These are phyloP conservation scores for Globisporangium abappressorium DNA, from an alignment of 352 stramenopile genomes.

Conservation along the genomic window DNA sequence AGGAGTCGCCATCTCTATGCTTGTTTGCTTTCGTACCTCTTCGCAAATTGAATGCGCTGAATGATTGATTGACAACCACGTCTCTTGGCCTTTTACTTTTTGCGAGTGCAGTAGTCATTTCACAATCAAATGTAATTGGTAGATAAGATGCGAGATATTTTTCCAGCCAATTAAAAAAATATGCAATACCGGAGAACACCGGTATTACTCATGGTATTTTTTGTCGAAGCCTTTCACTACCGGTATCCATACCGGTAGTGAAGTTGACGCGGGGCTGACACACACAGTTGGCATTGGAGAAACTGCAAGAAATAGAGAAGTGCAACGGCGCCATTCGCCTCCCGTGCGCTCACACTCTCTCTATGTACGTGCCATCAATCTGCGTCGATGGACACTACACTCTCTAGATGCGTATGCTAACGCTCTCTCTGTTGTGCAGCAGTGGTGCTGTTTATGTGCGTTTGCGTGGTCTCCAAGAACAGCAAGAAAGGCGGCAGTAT, in stretches of 20 bases:
- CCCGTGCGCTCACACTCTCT: neutral
- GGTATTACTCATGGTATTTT: neutral
- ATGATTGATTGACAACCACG: constrained; percentile 9
- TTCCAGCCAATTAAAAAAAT: neutral
- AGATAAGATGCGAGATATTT: neutral
- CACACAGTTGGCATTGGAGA: neutral
- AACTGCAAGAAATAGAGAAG: constrained; percentile 8
- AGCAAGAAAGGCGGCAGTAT: neutral
- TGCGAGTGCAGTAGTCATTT: neutral
- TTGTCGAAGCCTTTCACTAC: constrained; percentile 1
- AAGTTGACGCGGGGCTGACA: neutral
- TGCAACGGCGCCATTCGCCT: neutral
- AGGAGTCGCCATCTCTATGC: neutral
- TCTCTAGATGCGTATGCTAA: neutral
- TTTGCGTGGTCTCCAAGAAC: neutral
- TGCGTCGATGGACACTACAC: neutral
- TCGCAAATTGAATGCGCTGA: neutral
- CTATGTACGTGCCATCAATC: neutral
- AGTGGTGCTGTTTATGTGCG: neutral
- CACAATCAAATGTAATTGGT: neutral
- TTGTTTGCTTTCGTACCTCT: constrained; percentile 4
- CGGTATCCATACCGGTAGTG: neutral
- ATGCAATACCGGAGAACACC: neutral
- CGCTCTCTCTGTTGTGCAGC: neutral
- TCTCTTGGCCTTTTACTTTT: neutral